Conservation (phyloP, 2,329 filamentous ascomycete genomes). For the Triangularia setosa region DNA sequence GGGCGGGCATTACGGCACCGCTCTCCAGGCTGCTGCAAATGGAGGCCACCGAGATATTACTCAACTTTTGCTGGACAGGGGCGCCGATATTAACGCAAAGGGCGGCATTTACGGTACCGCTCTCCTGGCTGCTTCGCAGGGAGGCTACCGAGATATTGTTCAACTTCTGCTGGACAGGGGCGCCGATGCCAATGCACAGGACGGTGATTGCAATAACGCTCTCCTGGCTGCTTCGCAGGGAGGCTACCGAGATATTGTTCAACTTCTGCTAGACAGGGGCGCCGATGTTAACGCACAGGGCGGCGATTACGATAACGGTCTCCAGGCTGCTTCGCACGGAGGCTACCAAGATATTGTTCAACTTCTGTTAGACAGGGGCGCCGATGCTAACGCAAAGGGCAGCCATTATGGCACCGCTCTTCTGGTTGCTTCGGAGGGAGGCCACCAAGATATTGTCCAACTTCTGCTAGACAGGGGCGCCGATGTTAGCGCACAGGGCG, state of each 20-base stretch:
- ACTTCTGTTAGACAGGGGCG: background rate
- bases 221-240: background rate
- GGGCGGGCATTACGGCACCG: background rate
- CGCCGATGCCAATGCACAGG: background rate
- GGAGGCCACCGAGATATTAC: background rate
- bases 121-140: background rate
- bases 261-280: background rate
- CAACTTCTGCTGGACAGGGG: background rate
- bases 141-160: background rate
- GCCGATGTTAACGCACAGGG: slow-evolving; percentile 7
- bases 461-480: background rate
- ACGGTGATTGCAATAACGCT: background rate
- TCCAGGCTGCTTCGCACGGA: background rate
- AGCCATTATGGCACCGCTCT: slow-evolving; percentile 6
- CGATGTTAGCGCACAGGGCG: slow-evolving; percentile 6
- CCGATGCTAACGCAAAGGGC: background rate
- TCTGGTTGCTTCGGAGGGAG: background rate
- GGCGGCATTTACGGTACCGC: slow-evolving; percentile 6
- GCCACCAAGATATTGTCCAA: background rate
- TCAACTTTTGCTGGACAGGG: background rate
- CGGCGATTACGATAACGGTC: background rate
- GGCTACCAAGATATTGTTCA: background rate
- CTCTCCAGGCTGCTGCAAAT: background rate
- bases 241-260: background rate
- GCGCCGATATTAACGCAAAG: slow-evolving; percentile 4